Evolutionary conservation across 2,329 filamentous ascomycete species (phyloP).

Genomic region (Botryotinia convoluta): DNA sequence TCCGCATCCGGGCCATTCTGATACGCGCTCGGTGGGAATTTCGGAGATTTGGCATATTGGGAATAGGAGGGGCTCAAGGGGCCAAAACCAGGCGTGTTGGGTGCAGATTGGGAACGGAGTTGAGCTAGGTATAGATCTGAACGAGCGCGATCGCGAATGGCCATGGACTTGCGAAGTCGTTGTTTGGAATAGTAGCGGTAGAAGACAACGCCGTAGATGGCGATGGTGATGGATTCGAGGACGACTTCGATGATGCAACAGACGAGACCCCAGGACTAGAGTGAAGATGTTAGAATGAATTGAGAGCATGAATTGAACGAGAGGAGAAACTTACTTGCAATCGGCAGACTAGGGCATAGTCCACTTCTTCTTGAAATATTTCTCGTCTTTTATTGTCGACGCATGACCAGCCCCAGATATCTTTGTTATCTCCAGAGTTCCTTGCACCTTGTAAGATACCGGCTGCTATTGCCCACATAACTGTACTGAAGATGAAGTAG

Average conservation of each 20-base stretch:
- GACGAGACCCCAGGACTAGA: slow-evolving; percentile 87
- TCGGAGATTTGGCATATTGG: slow-evolving; percentile 45
- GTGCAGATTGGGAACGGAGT: slow-evolving; percentile 79
- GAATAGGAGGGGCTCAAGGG: slow-evolving; percentile 60
- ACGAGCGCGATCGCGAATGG: slow-evolving; percentile 87
- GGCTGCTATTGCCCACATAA: slow-evolving; percentile 89
- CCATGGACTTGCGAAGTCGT: slow-evolving; percentile 94
- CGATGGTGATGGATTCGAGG: slow-evolving; percentile 85
- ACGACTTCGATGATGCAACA: slow-evolving; percentile 98
- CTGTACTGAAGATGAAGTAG: slow-evolving; percentile 89
- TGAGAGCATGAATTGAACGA: neutral
- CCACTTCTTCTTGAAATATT: slow-evolving; percentile 75
- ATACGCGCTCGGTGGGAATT: slow-evolving; percentile 58
- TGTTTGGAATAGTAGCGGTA: slow-evolving; percentile 98
- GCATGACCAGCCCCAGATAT: slow-evolving; percentile 99
- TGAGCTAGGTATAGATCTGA: slow-evolving; percentile 92
- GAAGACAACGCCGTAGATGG: slow-evolving; percentile 91
- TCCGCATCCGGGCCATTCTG: slow-evolving; percentile 53
- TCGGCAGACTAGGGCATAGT: slow-evolving; percentile 89
- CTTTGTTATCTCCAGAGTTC: slow-evolving; percentile 71
- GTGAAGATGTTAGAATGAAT: slow-evolving; percentile 18
- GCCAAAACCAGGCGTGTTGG: slow-evolving; percentile 88
- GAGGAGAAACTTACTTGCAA: slow-evolving; percentile 61
- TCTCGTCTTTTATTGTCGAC: slow-evolving; percentile 78
- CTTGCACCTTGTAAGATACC: slow-evolving; percentile 78